Evolutionary conservation across 352 stramenopile genomes (phyloP).

Genomic region (Phytopythium montanum): DNA sequence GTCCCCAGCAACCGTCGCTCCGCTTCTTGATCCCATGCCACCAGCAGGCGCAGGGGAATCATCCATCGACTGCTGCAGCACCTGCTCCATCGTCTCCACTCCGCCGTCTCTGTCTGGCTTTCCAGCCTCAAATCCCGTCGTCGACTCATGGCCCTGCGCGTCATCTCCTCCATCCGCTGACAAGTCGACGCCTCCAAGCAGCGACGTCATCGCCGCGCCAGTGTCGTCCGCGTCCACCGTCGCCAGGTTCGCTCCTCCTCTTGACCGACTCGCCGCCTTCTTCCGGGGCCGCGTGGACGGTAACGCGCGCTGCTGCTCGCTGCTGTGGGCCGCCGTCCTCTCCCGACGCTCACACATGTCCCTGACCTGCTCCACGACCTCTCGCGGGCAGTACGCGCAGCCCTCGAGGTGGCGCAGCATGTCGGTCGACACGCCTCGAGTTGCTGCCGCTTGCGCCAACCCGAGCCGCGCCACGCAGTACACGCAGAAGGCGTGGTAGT

Average conservation of each 20-base stretch:
- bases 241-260: background rate
- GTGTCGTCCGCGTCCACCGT: background rate
- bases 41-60: background rate
- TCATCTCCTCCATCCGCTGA: background rate
- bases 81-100: constrained; percentile 1
- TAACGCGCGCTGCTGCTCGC: constrained; percentile 16
- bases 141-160: background rate
- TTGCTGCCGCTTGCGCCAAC: constrained; percentile 48
- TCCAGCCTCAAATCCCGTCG: background rate
- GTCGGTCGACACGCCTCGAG: constrained; percentile 72
- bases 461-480: constrained; percentile 72
- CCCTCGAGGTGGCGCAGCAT: constrained; percentile 81
- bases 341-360: constrained; percentile 52
- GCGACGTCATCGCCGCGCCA: background rate
- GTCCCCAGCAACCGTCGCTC: background rate
- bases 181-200: background rate
- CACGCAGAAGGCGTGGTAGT: constrained; percentile 81
- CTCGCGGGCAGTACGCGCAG: constrained; percentile 62
- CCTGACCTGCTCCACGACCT: constrained; percentile 58
- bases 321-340: constrained; percentile 10
- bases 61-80: background rate
- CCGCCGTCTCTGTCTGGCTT: background rate
- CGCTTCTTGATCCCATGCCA: background rate
- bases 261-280: background rate
- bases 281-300: background rate